These are phyloP conservation scores for Fusarium piperis DNA, from an alignment of 2,329 filamentous ascomycete genomes.

Conservation along the genomic window DNA sequence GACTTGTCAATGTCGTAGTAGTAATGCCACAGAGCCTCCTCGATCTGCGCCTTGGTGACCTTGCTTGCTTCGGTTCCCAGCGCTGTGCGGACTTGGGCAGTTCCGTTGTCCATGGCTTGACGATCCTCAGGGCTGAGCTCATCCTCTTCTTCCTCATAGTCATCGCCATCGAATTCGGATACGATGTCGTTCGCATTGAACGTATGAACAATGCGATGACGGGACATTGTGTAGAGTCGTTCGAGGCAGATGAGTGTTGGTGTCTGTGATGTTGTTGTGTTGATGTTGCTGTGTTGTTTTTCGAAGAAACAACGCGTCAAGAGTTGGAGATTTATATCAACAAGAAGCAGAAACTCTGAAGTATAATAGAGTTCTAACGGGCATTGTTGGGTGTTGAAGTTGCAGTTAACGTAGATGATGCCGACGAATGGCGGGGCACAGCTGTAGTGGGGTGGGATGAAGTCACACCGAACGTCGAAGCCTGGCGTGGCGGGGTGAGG, in stretches of 20 bases:
- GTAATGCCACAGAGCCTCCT: constrained; percentile 94
- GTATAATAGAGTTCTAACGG: background rate
- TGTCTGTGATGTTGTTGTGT: background rate
- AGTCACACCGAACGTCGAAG: constrained; percentile 32
- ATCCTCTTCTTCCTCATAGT: constrained; percentile 57
- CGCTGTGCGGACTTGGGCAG: constrained; percentile 70
- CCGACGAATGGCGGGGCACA: constrained; percentile 36
- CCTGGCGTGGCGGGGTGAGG: constrained; percentile 7
- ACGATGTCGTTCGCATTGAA: constrained; percentile 60
- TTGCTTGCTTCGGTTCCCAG: constrained; percentile 69
- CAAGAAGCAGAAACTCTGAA: background rate
- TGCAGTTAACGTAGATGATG: constrained; percentile 15
- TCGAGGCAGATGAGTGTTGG: background rate
- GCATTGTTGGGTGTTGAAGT: background rate
- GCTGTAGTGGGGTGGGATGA: constrained; percentile 41
- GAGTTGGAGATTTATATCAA: background rate
- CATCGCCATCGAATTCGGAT: constrained; percentile 60
- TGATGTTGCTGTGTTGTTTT: background rate
- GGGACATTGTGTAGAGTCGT: constrained; percentile 34
- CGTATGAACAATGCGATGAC: constrained; percentile 47
- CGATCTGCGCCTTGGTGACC: constrained; percentile 73
- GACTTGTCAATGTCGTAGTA: constrained; percentile 93
- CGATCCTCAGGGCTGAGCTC: constrained; percentile 60
- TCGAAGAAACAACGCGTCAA: background rate
- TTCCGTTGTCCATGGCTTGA: constrained; percentile 69